Base-by-base conservation (phyloP, 2,329 filamentous ascomycete genomes). In the Curvularia verruculosa region DNA sequence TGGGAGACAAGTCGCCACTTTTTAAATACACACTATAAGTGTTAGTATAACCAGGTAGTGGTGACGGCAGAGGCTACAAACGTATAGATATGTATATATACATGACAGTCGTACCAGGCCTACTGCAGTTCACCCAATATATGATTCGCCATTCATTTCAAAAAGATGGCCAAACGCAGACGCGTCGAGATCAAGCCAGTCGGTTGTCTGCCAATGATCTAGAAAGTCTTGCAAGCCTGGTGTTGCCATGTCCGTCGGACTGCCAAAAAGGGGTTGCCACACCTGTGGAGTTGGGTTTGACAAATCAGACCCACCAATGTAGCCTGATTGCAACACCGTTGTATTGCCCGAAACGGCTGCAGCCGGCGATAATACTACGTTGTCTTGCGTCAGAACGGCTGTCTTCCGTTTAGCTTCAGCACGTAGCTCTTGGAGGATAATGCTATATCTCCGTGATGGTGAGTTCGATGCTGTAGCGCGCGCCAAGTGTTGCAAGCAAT, bases 361-460 rank as follows among this genome's bases (percentile, higher is more conserved):
- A 13, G 24, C 10, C 24, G 43, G 31, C 15, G 41, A 46, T 21
- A 23, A 9, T 9, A 3, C 18, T 24, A 29, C 31, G 5, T 26
- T 26, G 4, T 64, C 59, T 18, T 54, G 59, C 13, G 58, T 13
- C 5, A 51, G 52, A 43, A 57, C 54, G 12, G 63, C 58, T 9
- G 61, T 61, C 34, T 65, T 66, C 37, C 51, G 59, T 44, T 67
- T 72, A 4, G 73, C 80, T 52, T 82, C 79, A 7, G 73, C 65
- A 40, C 79, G 69, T 21, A 82, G 59, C 52, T 82, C 80, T 45
- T 80, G 79, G 9, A 82, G 61, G 41, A 82, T 82, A 47, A 82
- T 81, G 28, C 78, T 78, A 43, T 82, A 82, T 37, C 79, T 74
- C 6, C 79, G 75, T 46, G 78, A 81, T 0, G 80, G 80, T 2